phyloP scores from a whole-genome alignment of 2,329 filamentous ascomycete species.

The Cercospora beticola region DNA sequence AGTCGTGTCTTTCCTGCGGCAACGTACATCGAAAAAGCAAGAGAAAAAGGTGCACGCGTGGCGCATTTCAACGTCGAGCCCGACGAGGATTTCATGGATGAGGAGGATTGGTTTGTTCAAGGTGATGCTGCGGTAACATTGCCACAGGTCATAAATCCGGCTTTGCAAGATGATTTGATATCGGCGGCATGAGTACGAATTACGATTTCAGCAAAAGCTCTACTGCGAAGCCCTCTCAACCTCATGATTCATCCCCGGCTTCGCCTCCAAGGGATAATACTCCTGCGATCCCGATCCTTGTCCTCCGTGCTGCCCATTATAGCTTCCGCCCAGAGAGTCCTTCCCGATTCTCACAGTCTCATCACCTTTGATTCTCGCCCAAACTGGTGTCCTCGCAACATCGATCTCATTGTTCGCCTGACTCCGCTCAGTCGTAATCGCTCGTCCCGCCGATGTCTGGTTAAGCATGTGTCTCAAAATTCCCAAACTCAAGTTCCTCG shows the following conservation, averaged over 20 bases:
- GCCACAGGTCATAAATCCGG: not conserved
- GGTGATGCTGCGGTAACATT: not conserved
- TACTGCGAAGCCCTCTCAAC: constrained; percentile 1
- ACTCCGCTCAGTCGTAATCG: constrained; percentile 17
- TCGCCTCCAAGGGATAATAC: not conserved
- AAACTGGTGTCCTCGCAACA: constrained; percentile 4
- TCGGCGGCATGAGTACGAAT: not conserved
- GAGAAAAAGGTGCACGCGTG: not conserved
- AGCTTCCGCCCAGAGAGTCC: not conserved
- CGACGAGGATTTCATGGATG: not conserved
- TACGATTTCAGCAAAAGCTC: not conserved
- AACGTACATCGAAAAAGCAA: not conserved
- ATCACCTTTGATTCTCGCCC: constrained; percentile 12
- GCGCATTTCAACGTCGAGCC: not conserved
- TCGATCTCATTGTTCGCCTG: constrained; percentile 9
- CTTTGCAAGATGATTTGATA: not conserved
- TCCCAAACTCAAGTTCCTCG: not conserved
- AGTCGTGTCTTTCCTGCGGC: not conserved
- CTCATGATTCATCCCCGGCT: not conserved
- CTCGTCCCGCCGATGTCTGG: constrained; percentile 12
- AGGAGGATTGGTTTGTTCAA: not conserved
- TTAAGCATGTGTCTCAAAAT: constrained; percentile 10
- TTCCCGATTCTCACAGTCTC: constrained; percentile 10
- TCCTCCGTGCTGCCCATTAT: not conserved
- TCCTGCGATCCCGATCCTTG: not conserved